Conservation (phyloP, 306 rosid genomes). For the Nissolia schottii region DNA sequence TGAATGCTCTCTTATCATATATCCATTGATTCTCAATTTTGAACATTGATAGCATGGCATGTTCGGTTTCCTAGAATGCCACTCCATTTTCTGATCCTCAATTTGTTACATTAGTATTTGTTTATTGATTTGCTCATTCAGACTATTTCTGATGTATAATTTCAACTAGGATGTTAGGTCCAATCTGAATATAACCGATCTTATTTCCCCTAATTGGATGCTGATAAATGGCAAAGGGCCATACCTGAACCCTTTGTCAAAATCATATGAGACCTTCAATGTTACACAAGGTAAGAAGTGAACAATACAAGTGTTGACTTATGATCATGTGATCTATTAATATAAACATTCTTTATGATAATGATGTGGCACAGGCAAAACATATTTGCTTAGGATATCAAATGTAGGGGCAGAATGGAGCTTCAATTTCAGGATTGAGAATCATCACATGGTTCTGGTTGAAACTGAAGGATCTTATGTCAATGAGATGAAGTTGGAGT, state of each 20-base stretch:
- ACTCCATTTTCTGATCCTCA: not conserved
- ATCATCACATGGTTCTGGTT: conserved; percentile 59
- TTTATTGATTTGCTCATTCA: not conserved
- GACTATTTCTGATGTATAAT: not conserved
- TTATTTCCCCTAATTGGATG: conserved; percentile 40
- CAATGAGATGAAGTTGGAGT: conserved; percentile 49
- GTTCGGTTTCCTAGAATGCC: not conserved
- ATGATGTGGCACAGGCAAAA: conserved; percentile 54
- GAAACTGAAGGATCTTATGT: conserved; percentile 92
- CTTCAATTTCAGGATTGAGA: conserved; percentile 77
- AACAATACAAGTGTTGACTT: not conserved
- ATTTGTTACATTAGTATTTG: not conserved
- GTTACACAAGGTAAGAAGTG: conserved; percentile 58
- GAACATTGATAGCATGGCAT: not conserved
- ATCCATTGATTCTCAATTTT: not conserved
- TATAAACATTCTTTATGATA: not conserved
- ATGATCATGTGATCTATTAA: not conserved
- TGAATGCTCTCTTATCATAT: not conserved
- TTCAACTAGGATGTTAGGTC: conserved; percentile 44
- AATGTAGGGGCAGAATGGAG: conserved; percentile 73
- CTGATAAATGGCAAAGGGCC: conserved; percentile 75
- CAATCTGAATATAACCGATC: conserved; percentile 5
- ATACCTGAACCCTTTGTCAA: conserved; percentile 29
- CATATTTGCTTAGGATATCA: conserved; percentile 78
- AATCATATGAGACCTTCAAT: conserved; percentile 46